Evolutionary conservation across 2,329 filamentous ascomycete genomes (phyloP), one percentile per base, ranked within the genome.

Genomic region (Dactylellina cionopaga): DNA sequence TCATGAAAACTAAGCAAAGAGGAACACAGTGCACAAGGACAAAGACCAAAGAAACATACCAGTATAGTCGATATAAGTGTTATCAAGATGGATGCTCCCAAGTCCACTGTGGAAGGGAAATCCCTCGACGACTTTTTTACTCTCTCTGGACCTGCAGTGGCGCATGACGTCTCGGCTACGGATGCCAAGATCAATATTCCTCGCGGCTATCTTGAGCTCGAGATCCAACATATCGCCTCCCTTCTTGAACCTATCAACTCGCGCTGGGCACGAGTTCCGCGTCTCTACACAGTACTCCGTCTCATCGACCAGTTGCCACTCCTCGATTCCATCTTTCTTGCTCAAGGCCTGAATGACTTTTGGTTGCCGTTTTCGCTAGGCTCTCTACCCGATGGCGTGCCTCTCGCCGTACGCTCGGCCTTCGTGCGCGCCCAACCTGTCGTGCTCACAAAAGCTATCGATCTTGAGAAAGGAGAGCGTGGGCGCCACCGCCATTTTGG

Each of bases 301-400:
- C 75, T 76, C 62, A 75, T 75, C 10, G 60, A 63, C 19, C 55
- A 51, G 43, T n/a, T 65, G n/a, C 52, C 52, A 27, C 52, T 56
- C 5, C 52, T 56, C 33, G 74, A 76, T 22, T 62, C 54, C 44
- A 70, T 76, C 22, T 77, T 77, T 56, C 63, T 76, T 24, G 31
- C 41, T 24, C 60, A 72, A 29, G 49, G 63, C 19, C 55, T 76
- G 19, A 66, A 33, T 15, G 76, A 77, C 47, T 63, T 76, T 27
- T 69, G 59, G n/a, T 39, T 77, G 13, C 76, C 76, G 13, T 76
- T 75, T 37, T 75, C 68, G 13, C 71, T 72, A 29, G 29, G 60
- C 75, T 75, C 43, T 56, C 75, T 33, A 59, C 74, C 37, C 47
- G 59, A 29, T 31, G 47, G 17, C 27, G 74, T 22, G 55, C 46